phyloP scores from a whole-genome alignment of 768 basidiomycete species.

The Collybiopsis luxurians region DNA sequence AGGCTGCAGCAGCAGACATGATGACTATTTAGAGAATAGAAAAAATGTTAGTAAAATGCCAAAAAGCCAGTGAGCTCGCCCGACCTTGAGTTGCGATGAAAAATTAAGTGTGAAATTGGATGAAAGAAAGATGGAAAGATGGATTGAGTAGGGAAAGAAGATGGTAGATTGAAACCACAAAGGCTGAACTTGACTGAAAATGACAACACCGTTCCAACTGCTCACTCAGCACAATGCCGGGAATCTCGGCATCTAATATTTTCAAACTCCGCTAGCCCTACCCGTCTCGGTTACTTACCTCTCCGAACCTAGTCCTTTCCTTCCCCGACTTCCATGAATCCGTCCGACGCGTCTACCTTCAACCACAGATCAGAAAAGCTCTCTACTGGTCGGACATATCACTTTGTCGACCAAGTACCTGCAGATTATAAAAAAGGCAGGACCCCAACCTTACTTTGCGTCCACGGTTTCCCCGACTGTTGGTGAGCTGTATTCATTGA shows the following conservation, averaged over 20 bases:
- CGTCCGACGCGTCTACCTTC: constrained; percentile 41
- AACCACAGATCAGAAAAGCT: constrained; percentile 50
- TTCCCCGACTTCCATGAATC: constrained; percentile 33
- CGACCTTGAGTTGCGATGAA: constrained; percentile 15
- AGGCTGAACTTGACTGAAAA: constrained; percentile 13
- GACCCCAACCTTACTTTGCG: constrained; percentile 57
- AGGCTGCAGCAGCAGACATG: constrained; percentile 46
- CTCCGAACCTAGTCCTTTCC: constrained; percentile 15
- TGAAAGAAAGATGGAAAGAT: constrained; percentile 21
- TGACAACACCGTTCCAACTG: constrained; percentile 1
- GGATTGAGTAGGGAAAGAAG: neutral
- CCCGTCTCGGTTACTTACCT: neutral
- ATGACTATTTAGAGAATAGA: constrained; percentile 22
- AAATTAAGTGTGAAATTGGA: constrained; percentile 32
- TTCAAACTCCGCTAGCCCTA: constrained; percentile 12
- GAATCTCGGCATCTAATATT: constrained; percentile 12
- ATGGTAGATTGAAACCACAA: constrained; percentile 13
- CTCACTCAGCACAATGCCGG: neutral
- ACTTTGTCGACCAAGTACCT: constrained; percentile 72
- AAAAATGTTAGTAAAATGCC: constrained; percentile 14
- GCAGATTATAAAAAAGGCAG: constrained; percentile 33
- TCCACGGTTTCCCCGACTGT: constrained; percentile 81
- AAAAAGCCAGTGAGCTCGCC: constrained; percentile 9
- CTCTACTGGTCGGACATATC: constrained; percentile 62
- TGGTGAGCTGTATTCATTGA: constrained; percentile 25